Percentiles rank a stretch among this genome's conserved stretches.
Conservation (phyloP, 176 grass and related monocot genomes). For the Lolium multiflorum region DNA sequence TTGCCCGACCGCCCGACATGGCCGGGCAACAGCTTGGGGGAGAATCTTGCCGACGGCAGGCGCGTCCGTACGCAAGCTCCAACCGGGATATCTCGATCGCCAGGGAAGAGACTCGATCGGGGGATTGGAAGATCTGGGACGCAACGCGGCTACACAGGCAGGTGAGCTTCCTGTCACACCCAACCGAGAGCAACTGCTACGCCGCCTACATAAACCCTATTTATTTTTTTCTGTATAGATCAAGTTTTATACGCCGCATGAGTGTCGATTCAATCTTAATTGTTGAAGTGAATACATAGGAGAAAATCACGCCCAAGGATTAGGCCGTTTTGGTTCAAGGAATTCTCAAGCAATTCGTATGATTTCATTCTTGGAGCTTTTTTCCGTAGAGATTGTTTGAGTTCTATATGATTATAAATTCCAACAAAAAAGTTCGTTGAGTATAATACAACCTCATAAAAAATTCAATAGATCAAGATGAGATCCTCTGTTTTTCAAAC, state of each 20-base stretch:
- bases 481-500: too few relatives aligned
- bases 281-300: background rate
- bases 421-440: background rate
- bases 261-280: background rate
- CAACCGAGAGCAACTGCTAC: background rate
- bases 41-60: conserved; percentile 45
- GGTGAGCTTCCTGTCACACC: conserved; percentile 2
- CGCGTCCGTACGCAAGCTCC: conserved; percentile 7
- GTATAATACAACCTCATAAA: background rate
- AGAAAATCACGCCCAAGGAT: background rate
- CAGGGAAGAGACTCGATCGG: conserved; percentile 3
- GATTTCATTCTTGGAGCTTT: background rate
- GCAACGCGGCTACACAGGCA: background rate
- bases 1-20: conserved; percentile 29
- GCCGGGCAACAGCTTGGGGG: background rate
- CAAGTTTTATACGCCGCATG: background rate
- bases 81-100: background rate
- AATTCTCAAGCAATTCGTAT: background rate
- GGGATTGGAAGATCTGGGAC: conserved; percentile 7
- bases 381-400: background rate
- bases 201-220: background rate
- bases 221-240: background rate
- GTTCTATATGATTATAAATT: background rate
- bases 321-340: background rate
- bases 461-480: background rate